These are phyloP conservation scores for Alternaria gaisen DNA, from an alignment of 2,329 filamentous ascomycete species.

Conservation along the genomic window DNA sequence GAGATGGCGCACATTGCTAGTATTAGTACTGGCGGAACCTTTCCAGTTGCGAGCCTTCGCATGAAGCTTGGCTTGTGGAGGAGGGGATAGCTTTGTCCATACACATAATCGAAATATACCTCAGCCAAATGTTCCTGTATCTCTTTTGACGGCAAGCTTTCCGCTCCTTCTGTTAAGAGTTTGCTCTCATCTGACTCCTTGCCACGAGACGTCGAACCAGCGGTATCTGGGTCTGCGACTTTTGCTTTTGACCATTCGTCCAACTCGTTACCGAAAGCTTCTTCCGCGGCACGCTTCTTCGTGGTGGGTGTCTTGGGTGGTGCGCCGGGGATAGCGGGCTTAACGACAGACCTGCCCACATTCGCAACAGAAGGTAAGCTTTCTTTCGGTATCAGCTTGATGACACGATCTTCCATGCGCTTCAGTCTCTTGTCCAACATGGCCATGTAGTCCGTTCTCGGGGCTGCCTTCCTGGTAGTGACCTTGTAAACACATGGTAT, in stretches of 20 bases:
- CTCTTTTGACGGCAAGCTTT: slow-evolving; percentile 83
- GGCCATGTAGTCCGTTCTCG: slow-evolving; percentile 97
- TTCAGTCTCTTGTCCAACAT: slow-evolving; percentile 97
- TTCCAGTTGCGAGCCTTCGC: slow-evolving; percentile 80
- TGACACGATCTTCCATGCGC: slow-evolving; percentile 96
- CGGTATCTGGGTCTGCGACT: slow-evolving; percentile 61
- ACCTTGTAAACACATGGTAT: slow-evolving; percentile 98
- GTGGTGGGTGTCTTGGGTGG: slow-evolving; percentile 63
- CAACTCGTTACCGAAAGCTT: slow-evolving; percentile 84
- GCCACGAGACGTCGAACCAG: slow-evolving; percentile 56
- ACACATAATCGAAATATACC: slow-evolving; percentile 94
- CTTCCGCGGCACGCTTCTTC: slow-evolving; percentile 85
- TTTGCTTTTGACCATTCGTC: slow-evolving; percentile 78
- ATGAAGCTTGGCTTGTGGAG: slow-evolving; percentile 98
- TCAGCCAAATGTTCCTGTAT: slow-evolving; percentile 93
- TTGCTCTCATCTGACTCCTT: slow-evolving; percentile 75
- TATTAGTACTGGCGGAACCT: slow-evolving; percentile 86
- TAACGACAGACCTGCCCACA: slow-evolving; percentile 83
- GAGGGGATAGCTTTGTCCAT: slow-evolving; percentile 93
- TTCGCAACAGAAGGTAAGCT: slow-evolving; percentile 74
- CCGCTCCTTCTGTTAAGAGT: slow-evolving; percentile 80
- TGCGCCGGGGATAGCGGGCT: slow-evolving; percentile 73
- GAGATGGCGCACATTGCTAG: slow-evolving; percentile 95
- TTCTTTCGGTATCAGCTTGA: slow-evolving; percentile 91
- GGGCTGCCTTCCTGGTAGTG: slow-evolving; percentile 90